Evolutionary conservation across 306 rosid species (phyloP).

Genomic region (Sechiopsis laciniata): DNA sequence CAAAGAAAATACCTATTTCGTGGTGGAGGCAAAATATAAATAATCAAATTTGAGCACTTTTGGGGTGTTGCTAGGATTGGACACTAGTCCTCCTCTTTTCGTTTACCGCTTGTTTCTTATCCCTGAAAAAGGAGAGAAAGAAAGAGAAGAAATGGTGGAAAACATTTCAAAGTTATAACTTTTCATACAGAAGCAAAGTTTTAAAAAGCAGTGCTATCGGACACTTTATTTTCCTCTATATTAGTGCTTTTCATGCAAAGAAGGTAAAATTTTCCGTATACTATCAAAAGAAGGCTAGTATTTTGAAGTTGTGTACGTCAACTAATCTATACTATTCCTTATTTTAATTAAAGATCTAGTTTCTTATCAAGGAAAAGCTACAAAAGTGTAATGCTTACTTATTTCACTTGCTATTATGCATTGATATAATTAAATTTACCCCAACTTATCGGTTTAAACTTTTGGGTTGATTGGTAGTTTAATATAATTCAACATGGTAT

Average conservation of each 20-base stretch:
- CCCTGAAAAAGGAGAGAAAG: not conserved
- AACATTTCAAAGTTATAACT: not conserved
- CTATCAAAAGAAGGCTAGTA: not conserved
- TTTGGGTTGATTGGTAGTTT: no score
- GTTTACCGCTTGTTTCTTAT: not conserved
- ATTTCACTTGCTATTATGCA: not conserved
- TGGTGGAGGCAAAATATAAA: not conserved
- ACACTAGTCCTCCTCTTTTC: not conserved
- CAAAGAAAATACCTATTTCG: not conserved
- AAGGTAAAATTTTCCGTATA: not conserved
- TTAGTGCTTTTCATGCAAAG: not conserved
- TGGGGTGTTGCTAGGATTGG: not conserved
- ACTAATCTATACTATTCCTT: not conserved
- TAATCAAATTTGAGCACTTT: not conserved
- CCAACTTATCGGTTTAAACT: no score
- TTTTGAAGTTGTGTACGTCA: not conserved
- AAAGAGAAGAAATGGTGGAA: not conserved
- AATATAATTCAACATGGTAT: no score
- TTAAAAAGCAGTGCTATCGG: not conserved
- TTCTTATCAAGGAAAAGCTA: constrained; percentile 3
- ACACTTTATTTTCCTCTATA: not conserved
- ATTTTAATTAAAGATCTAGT: not conserved
- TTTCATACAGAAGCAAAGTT: not conserved
- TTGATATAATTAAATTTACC: no score
- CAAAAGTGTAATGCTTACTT: not conserved